Conservation (phyloP, 768 basidiomycete species). For the Tulasnella sp. region DNA sequence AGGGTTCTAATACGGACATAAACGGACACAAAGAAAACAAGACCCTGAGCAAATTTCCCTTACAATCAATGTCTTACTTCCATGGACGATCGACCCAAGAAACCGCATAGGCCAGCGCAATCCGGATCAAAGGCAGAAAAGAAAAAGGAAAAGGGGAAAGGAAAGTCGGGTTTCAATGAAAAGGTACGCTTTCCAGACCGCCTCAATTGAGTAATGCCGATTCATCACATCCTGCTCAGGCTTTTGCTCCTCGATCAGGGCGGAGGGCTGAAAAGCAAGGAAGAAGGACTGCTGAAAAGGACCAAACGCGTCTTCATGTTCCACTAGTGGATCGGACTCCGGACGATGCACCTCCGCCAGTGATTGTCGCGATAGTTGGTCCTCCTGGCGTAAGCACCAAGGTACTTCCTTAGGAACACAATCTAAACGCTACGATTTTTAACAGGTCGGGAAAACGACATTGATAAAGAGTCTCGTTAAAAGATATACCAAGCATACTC, state of each 20-base stretch:
- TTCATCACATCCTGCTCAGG: slow-evolving; percentile 30
- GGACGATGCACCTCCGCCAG: slow-evolving; percentile 79
- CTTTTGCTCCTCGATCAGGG: slow-evolving; percentile 87
- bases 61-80: not conserved
- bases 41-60: slow-evolving; percentile 11
- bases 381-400: slow-evolving; percentile 58
- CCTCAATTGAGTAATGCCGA: not conserved
- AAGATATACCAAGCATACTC: slow-evolving; percentile 85
- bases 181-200: slow-evolving; percentile 42
- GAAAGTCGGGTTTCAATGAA: slow-evolving; percentile 71
- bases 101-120: slow-evolving; percentile 63
- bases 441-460: slow-evolving; percentile 75
- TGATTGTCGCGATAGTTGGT: slow-evolving; percentile 89
- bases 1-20: not conserved
- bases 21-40: not conserved
- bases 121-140: slow-evolving; percentile 64
- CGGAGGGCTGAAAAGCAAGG: slow-evolving; percentile 80
- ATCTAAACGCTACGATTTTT: not conserved
- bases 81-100: slow-evolving; percentile 71
- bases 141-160: slow-evolving; percentile 56
- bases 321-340: slow-evolving; percentile 93
- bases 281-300: slow-evolving; percentile 78
- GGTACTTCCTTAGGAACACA: not conserved
- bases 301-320: slow-evolving; percentile 91
- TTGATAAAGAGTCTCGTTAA: slow-evolving; percentile 82